These are phyloP conservation scores for Populus simonii DNA, from an alignment of 345 rosid genomes.

Conservation along the genomic window DNA sequence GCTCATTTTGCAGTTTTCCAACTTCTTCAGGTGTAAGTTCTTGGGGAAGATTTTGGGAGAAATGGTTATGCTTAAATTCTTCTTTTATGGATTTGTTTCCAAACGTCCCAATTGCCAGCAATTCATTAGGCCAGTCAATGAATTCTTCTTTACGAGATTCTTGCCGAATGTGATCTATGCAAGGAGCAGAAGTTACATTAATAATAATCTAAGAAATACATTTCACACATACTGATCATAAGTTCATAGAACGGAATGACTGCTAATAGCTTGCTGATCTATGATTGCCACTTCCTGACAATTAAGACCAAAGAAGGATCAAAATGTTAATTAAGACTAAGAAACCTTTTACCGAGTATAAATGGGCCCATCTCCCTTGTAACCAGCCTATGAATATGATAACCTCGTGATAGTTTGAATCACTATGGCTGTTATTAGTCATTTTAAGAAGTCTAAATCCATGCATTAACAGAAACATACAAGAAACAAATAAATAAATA, in stretches of 20 bases:
- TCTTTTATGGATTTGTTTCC: slow-evolving; percentile 44
- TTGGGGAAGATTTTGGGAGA: slow-evolving; percentile 8
- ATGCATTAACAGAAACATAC: background rate
- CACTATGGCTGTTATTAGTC: too few species aligned
- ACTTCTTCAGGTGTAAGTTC: slow-evolving; percentile 32
- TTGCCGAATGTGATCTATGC: slow-evolving; percentile 13
- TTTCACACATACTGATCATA: too few species aligned
- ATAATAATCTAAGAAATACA: background rate
- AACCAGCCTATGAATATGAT: too few species aligned
- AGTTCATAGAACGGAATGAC: too few species aligned
- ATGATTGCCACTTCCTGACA: too few species aligned
- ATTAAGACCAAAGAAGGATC: too few species aligned
- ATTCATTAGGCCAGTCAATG: slow-evolving; percentile 58
- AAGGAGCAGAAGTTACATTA: background rate
- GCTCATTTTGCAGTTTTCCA: slow-evolving; percentile 33
- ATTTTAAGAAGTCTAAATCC: too few species aligned
- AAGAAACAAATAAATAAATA: background rate
- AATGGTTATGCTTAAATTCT: slow-evolving; percentile 10
- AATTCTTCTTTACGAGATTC: slow-evolving; percentile 48
- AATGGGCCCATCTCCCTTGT: too few species aligned
- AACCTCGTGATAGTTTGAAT: too few species aligned
- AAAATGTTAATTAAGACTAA: too few species aligned
- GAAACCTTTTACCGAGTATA: too few species aligned
- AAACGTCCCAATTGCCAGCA: slow-evolving; percentile 79
- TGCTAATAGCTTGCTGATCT: too few species aligned